phyloP scores from a whole-genome alignment of 257 asterid genomes.

The Solanum megistacrolobum region DNA sequence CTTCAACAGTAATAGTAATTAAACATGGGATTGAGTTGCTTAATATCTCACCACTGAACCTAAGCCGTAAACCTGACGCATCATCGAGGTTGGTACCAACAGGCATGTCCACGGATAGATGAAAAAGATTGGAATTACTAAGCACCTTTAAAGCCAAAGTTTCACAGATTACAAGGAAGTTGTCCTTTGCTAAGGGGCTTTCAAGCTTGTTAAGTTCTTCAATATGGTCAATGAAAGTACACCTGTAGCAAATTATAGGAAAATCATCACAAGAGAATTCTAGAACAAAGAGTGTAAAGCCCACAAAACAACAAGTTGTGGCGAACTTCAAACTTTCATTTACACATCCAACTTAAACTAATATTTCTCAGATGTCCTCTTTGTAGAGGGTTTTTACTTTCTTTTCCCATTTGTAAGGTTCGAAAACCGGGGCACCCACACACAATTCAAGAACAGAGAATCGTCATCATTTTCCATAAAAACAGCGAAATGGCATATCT shows the following conservation, averaged over 20 bases:
- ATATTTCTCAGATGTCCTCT: background rate
- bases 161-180: constrained; percentile 64
- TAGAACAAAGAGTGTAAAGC: background rate
- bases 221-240: constrained; percentile 64
- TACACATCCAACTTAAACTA: background rate
- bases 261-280: background rate
- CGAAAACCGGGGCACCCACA: background rate
- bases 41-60: constrained; percentile 82
- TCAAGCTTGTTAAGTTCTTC: constrained; percentile 39
- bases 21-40: constrained; percentile 68
- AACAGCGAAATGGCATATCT: background rate
- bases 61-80: constrained; percentile 64
- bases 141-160: constrained; percentile 76
- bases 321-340: background rate
- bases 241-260: constrained; percentile 43
- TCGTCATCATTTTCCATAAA: background rate
- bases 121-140: constrained; percentile 65
- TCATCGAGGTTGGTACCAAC: constrained; percentile 75
- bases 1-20: constrained; percentile 61
- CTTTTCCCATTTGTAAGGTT: background rate
- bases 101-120: constrained; percentile 87
- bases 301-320: background rate
- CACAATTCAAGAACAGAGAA: background rate
- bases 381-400: background rate
- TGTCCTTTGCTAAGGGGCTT: constrained; percentile 43